phyloP scores from a whole-genome alignment of 192 early-diverging fungal species.

The Umbelopsis sp. region DNA sequence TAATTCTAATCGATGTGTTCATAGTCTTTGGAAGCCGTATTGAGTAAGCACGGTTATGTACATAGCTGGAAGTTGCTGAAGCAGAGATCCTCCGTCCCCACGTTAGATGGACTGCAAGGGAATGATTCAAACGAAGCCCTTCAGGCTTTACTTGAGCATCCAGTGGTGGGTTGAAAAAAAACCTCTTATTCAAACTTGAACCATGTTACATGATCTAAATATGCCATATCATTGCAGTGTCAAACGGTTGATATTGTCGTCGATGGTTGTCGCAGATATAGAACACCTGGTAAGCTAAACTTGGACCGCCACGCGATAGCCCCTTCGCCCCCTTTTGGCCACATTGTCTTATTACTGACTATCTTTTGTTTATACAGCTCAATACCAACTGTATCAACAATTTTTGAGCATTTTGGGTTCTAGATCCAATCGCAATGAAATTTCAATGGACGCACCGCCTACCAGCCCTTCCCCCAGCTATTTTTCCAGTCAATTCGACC shows the following conservation, averaged over 20 bases:
- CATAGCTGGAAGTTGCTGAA: slow-evolving; percentile 34
- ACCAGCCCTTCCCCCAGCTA: slow-evolving; percentile 1
- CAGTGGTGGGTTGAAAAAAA: slow-evolving; percentile 14
- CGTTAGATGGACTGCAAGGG: neutral
- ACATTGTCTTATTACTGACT: no score
- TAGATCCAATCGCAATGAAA: slow-evolving; percentile 19
- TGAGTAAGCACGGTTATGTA: slow-evolving; percentile 26
- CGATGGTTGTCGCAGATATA: slow-evolving; percentile 20
- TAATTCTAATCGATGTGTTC: neutral
- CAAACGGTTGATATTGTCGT: slow-evolving; percentile 17
- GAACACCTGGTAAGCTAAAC: slow-evolving; percentile 6
- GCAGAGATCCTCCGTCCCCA: slow-evolving; percentile 6
- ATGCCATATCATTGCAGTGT: neutral
- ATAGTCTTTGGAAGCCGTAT: slow-evolving; percentile 24
- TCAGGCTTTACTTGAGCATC: neutral
- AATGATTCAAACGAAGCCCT: neutral
- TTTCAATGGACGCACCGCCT: neutral
- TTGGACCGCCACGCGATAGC: no score
- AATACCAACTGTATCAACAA: slow-evolving; percentile 20
- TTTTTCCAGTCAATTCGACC: neutral
- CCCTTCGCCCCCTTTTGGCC: no score
- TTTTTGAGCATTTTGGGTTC: slow-evolving; percentile 17
- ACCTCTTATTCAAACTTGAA: slow-evolving; percentile 10
- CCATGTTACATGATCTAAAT: neutral
- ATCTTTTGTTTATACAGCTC: neutral